Conservation (phyloP, 1,284 basidiomycete genomes). For the Trametes polyzona region DNA sequence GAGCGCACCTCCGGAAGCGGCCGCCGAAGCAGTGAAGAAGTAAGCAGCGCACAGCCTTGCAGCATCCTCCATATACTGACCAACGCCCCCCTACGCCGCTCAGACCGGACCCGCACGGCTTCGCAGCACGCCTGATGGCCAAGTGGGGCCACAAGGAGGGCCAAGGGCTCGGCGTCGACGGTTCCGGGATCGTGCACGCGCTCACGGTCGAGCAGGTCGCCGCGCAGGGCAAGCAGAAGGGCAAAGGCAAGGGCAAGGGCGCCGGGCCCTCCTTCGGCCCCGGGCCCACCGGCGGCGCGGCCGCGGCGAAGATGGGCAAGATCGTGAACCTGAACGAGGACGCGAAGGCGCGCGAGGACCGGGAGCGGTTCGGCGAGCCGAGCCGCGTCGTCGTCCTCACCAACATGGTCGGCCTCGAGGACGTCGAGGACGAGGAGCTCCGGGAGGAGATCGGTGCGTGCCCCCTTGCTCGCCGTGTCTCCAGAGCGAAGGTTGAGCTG, state of each 20-base stretch:
- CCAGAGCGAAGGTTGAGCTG: constrained; percentile 5
- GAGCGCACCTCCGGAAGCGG: constrained; percentile 35
- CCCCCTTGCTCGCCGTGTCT: too few relatives aligned
- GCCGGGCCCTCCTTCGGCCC: constrained; percentile 11
- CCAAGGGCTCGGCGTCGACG: constrained; percentile 84
- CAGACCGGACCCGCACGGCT: constrained; percentile 69
- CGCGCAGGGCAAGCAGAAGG: constrained; percentile 42
- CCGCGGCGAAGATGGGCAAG: constrained; percentile 67
- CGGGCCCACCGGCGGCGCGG: constrained; percentile 19
- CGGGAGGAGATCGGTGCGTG: constrained; percentile 82
- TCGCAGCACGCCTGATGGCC: constrained; percentile 83
- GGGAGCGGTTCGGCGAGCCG: constrained; percentile 82
- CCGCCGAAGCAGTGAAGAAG: constrained; percentile 35
- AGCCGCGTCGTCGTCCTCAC: constrained; percentile 87
- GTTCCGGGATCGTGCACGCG: constrained; percentile 86
- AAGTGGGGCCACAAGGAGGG: constrained; percentile 96
- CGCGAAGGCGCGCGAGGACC: constrained; percentile 70
- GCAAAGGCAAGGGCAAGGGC: constrained; percentile 42
- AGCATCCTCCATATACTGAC: background rate
- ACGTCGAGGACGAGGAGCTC: constrained; percentile 85
- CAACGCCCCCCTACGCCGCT: background rate
- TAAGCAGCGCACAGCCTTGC: constrained; percentile 28
- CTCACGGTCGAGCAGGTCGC: constrained; percentile 79
- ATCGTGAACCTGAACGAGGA: constrained; percentile 90
- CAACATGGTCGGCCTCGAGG: constrained; percentile 84